Percentiles rank a stretch among this genome's conserved stretches.
phyloP scores from a whole-genome alignment of 352 stramenopile genomes.

The Pythium periplocum region DNA sequence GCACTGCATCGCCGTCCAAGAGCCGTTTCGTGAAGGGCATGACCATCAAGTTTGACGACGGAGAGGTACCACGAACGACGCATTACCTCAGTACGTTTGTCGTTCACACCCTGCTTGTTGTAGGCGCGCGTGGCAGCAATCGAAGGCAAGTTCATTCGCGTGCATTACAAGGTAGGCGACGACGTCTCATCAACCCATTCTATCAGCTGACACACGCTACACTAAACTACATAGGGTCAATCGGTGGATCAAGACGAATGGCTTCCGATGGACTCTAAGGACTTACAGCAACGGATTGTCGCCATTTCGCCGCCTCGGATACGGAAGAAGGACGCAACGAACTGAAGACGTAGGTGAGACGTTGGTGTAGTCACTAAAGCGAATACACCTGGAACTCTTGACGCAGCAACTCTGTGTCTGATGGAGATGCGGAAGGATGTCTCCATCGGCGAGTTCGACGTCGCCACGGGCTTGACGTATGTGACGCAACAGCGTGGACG shows the following conservation, averaged over 20 bases:
- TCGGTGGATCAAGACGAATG: conserved; percentile 67
- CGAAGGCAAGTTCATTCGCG: conserved; percentile 65
- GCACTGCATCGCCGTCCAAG: conserved; percentile 24
- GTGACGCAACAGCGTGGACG: conserved; percentile 67
- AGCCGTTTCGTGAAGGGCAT: conserved; percentile 55
- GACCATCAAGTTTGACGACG: conserved; percentile 59
- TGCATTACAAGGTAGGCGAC: conserved; percentile 70
- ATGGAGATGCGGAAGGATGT: conserved; percentile 26
- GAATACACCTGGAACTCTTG: too few relatives aligned
- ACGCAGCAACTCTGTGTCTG: too few relatives aligned
- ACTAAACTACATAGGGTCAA: conserved; percentile 28
- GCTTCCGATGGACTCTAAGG: conserved; percentile 32
- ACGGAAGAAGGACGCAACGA: conserved; percentile 7
- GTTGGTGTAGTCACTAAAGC: too few relatives aligned
- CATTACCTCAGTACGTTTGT: background rate
- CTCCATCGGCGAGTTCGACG: conserved; percentile 60
- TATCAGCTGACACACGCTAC: too few relatives aligned
- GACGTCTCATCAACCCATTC: background rate
- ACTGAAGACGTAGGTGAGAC: background rate
- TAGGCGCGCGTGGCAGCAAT: conserved; percentile 64
- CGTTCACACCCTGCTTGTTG: background rate
- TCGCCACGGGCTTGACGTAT: conserved; percentile 45
- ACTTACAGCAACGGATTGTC: conserved; percentile 13
- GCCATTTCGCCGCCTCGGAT: conserved; percentile 14
- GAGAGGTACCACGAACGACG: conserved; percentile 27